These are phyloP conservation scores for Purpureocillium lavendulum DNA, from an alignment of 2,329 filamentous ascomycete species.

Conservation along the genomic window DNA sequence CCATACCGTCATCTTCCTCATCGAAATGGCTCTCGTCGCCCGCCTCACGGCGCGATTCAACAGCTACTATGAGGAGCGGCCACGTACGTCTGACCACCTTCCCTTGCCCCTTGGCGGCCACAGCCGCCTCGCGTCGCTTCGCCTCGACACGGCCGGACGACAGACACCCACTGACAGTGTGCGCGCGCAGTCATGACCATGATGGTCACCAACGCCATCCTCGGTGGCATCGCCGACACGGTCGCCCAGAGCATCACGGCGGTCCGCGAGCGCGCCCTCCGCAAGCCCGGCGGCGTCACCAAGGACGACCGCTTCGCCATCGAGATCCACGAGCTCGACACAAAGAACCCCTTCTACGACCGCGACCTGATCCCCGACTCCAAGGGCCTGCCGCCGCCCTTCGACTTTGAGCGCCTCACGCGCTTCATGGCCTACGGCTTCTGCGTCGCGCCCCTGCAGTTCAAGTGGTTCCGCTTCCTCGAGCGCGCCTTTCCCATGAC, in stretches of 20 bases:
- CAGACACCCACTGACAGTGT: too few species aligned
- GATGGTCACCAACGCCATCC: slow-evolving; percentile 96
- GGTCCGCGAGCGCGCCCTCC: slow-evolving; percentile 58
- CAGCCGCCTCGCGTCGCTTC: background rate
- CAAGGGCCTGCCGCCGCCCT: slow-evolving; percentile 63
- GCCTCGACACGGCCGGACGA: too few species aligned
- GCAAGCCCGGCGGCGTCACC: slow-evolving; percentile 50
- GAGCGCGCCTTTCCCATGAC: slow-evolving; percentile 76
- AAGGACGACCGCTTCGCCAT: slow-evolving; percentile 71
- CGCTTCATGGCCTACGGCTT: slow-evolving; percentile 98
- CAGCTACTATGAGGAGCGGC: slow-evolving; percentile 84
- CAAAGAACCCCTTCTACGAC: slow-evolving; percentile 61
- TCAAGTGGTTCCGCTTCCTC: slow-evolving; percentile 90
- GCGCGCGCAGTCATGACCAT: slow-evolving; percentile 90
- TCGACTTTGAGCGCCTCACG: slow-evolving; percentile 91
- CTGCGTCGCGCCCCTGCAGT: slow-evolving; percentile 89
- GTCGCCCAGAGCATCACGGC: slow-evolving; percentile 89
- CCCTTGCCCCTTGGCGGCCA: background rate
- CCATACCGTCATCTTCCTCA: slow-evolving; percentile 73
- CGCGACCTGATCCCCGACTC: slow-evolving; percentile 58
- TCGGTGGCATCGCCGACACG: slow-evolving; percentile 93
- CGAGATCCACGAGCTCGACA: slow-evolving; percentile 81
- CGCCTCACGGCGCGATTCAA: slow-evolving; percentile 84
- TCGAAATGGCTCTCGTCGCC: slow-evolving; percentile 82
- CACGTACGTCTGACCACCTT: slow-evolving; percentile 44